Evolutionary conservation across 164 flowering plant genomes (phyloP).

Genomic region (Vitis amurensis): DNA sequence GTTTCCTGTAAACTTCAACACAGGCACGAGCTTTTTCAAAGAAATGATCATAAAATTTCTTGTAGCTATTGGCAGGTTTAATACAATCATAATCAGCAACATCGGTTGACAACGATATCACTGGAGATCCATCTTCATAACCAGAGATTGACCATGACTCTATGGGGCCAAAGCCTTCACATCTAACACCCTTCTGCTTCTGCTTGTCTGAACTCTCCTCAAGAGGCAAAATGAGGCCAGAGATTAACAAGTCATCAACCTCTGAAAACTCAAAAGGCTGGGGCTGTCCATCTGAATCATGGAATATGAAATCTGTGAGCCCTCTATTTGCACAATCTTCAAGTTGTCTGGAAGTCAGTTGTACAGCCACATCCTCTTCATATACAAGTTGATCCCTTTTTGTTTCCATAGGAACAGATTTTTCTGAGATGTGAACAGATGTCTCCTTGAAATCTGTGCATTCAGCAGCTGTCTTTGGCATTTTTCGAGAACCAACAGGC

Average conservation of each 20-base stretch:
- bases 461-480: conserved; percentile 82
- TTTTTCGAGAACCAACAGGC: conserved; percentile 31
- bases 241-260: conserved; percentile 59
- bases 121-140: conserved; percentile 80
- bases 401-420: conserved; percentile 38
- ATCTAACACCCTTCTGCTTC: conserved; percentile 57
- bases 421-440: conserved; percentile 38
- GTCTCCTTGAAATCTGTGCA: conserved; percentile 68
- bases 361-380: conserved; percentile 63
- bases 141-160: conserved; percentile 90
- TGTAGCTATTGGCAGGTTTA: conserved; percentile 63
- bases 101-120: conserved; percentile 79
- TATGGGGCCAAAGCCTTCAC: conserved; percentile 87
- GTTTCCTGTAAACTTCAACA: conserved; percentile 63
- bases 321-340: conserved; percentile 61
- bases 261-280: conserved; percentile 76
- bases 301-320: conserved; percentile 67
- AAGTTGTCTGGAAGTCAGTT: conserved; percentile 50
- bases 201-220: conserved; percentile 49
- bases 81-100: conserved; percentile 78
- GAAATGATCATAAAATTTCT: conserved; percentile 59
- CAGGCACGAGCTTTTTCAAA: conserved; percentile 75
- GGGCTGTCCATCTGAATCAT: conserved; percentile 52
- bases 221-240: conserved; percentile 63
- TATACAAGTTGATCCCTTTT: conserved; percentile 46